Conservation (phyloP, 306 rosid species). For the Sindora glabra region DNA sequence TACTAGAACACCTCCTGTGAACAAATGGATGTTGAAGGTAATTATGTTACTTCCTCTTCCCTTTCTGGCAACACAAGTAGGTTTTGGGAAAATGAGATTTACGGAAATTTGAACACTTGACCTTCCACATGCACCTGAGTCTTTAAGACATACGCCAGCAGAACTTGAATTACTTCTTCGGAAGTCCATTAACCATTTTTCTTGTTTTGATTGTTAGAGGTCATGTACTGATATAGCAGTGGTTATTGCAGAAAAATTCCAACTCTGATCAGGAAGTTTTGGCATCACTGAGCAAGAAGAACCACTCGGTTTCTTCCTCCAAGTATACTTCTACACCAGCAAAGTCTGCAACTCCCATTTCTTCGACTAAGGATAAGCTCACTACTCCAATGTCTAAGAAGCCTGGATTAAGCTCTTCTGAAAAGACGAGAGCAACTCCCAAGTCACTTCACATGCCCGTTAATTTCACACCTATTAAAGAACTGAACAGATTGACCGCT, state of each 20-base stretch:
- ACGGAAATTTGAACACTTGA: no score
- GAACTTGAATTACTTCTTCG: no score
- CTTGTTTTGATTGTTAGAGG: no score
- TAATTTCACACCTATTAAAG: slow-evolving; percentile 78
- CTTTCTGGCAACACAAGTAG: no score
- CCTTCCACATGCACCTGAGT: no score
- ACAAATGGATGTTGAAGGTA: slow-evolving; percentile 46
- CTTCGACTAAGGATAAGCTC: slow-evolving; percentile 27
- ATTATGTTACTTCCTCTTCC: no score
- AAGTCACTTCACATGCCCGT: slow-evolving; percentile 51
- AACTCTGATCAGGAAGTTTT: slow-evolving; percentile 31
- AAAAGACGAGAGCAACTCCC: slow-evolving; percentile 56
- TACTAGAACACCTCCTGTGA: slow-evolving; percentile 27
- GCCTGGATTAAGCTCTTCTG: slow-evolving; percentile 27
- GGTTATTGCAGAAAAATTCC: slow-evolving; percentile 25
- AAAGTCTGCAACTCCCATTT: slow-evolving; percentile 30
- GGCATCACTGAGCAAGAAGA: slow-evolving; percentile 33
- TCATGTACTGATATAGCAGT: background rate
- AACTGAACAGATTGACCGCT: slow-evolving; percentile 65
- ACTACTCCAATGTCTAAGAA: slow-evolving; percentile 50
- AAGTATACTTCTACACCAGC: slow-evolving; percentile 48
- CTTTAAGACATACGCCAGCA: no score
- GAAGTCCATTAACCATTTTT: no score
- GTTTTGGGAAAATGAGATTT: no score
- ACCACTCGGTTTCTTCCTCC: slow-evolving; percentile 40